A percentile compares a stretch with the other conserved stretches of the same genome.
These are phyloP conservation scores for Calonectria leucothoes DNA, from an alignment of 2,329 filamentous ascomycete genomes.

Conservation along the genomic window DNA sequence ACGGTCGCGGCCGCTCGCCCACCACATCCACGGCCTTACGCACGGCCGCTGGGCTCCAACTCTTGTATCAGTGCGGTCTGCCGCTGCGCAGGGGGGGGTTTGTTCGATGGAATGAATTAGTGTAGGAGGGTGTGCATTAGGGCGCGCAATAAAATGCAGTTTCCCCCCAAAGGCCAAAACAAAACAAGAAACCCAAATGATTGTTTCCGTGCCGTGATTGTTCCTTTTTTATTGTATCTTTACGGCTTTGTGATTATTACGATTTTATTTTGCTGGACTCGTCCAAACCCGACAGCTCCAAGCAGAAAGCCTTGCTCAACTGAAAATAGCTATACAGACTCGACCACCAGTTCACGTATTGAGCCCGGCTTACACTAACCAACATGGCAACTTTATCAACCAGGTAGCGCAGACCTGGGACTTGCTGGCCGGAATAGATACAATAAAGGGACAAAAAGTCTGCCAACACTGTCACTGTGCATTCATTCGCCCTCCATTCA, in stretches of 20 bases:
- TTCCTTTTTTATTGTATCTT: not conserved
- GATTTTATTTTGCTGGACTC: too few species aligned
- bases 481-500: too few species aligned
- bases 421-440: not conserved
- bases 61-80: conserved; percentile 33
- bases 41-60: conserved; percentile 28
- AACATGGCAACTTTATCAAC: not conserved
- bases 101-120: conserved; percentile 46
- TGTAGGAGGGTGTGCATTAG: conserved; percentile 45
- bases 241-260: too few species aligned
- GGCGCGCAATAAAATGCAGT: conserved; percentile 44
- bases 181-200: too few species aligned
- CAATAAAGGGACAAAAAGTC: too few species aligned
- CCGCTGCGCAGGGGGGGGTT: conserved; percentile 30
- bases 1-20: conserved; percentile 14
- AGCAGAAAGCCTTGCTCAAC: not conserved
- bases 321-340: not conserved
- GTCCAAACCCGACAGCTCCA: not conserved
- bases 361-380: not conserved
- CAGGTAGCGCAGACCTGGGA: not conserved
- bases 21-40: conserved; percentile 17
- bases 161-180: conserved; percentile 21
- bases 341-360: not conserved
- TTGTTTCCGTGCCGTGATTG: not conserved
- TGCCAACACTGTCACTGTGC: too few species aligned